Evolutionary conservation across 257 asterid genomes (phyloP).

Genomic region (Craterostigma plantagineum): DNA sequence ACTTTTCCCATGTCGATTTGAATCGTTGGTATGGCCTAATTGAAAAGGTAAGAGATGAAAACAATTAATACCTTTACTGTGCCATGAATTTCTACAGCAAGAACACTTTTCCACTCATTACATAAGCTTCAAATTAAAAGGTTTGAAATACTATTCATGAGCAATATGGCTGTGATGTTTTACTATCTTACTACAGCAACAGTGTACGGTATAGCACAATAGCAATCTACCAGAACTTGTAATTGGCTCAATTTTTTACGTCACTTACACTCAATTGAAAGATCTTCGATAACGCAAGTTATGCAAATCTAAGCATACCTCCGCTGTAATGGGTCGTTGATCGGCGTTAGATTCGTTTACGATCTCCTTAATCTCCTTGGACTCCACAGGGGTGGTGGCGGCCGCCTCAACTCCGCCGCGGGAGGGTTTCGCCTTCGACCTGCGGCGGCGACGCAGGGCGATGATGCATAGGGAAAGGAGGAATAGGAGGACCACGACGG

Average conservation of each 20-base stretch:
- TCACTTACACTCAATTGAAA: background rate
- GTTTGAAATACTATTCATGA: no score
- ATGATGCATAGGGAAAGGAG: constrained; percentile 1
- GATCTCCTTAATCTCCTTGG: constrained; percentile 87
- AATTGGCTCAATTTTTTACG: background rate
- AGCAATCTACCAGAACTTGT: no score
- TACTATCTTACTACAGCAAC: no score
- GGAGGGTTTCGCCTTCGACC: constrained; percentile 13
- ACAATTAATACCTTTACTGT: background rate
- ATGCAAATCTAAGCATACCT: constrained; percentile 15
- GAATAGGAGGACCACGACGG: background rate
- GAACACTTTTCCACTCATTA: background rate
- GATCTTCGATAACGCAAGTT: background rate
- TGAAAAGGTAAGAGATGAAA: constrained; percentile 9
- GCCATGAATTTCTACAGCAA: background rate
- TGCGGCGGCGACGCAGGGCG: constrained; percentile 5
- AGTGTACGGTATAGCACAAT: no score
- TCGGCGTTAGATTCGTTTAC: constrained; percentile 44
- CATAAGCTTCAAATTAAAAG: no score
- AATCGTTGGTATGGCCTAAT: constrained; percentile 55
- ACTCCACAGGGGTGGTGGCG: constrained; percentile 45
- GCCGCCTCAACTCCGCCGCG: constrained; percentile 20
- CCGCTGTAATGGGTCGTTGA: constrained; percentile 47
- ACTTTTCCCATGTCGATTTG: constrained; percentile 96
- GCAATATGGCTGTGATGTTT: no score